These are phyloP conservation scores for Daldinia childiae DNA, from an alignment of 495 filamentous ascomycete species.

Conservation along the genomic window DNA sequence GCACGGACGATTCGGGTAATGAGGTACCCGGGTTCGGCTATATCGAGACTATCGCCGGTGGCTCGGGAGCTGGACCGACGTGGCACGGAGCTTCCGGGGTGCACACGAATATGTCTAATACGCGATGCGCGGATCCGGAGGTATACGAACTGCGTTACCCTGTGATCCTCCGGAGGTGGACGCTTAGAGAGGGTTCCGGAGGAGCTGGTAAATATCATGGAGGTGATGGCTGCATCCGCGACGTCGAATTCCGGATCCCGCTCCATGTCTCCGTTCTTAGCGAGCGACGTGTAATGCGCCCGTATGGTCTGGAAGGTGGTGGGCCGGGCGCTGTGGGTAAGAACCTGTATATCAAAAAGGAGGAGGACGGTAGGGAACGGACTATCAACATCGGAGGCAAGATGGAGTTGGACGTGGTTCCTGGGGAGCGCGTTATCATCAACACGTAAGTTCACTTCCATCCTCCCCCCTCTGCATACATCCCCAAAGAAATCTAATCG, in stretches of 20 bases:
- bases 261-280: slow-evolving; percentile 79
- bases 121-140: slow-evolving; percentile 83
- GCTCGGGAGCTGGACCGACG: slow-evolving; percentile 74
- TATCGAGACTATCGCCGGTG: slow-evolving; percentile 86
- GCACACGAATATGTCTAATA: slow-evolving; percentile 90
- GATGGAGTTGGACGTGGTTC: slow-evolving; percentile 4
- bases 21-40: slow-evolving; percentile 75
- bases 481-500: background rate
- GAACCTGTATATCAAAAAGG: slow-evolving; percentile 17
- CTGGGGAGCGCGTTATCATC: slow-evolving; percentile 11
- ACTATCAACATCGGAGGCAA: slow-evolving; percentile 19
- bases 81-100: slow-evolving; percentile 82
- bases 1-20: slow-evolving; percentile 62
- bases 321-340: background rate
- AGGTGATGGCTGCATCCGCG: slow-evolving; percentile 79
- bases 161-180: slow-evolving; percentile 76
- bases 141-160: slow-evolving; percentile 84
- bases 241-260: slow-evolving; percentile 84
- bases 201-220: slow-evolving; percentile 72
- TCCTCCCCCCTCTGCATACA: background rate
- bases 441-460: slow-evolving; percentile 10
- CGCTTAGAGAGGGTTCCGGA: slow-evolving; percentile 66
- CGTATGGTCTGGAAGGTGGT: slow-evolving; percentile 79
- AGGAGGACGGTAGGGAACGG: slow-evolving; percentile 4
- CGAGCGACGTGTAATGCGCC: slow-evolving; percentile 75